Percentiles rank a stretch among this genome's conserved stretches.
phyloP scores from a whole-genome alignment of 768 basidiomycete species.

The Leccinum pellstonianum region DNA sequence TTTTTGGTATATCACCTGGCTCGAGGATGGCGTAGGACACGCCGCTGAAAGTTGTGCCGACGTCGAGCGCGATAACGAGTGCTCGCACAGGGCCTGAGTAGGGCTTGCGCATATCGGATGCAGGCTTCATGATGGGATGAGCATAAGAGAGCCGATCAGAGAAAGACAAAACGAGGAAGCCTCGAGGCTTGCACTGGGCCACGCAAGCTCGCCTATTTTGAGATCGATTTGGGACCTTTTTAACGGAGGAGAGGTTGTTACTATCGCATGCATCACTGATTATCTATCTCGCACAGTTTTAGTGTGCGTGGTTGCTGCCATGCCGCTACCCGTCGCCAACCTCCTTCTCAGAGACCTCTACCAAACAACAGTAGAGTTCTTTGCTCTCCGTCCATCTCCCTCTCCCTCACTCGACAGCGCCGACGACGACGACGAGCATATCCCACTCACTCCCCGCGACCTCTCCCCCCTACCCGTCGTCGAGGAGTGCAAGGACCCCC shows the following conservation, averaged over 20 bases:
- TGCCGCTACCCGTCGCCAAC: slow-evolving; percentile 48
- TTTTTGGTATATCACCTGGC: slow-evolving; percentile 78
- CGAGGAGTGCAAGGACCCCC: slow-evolving; percentile 36
- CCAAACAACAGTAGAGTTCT: slow-evolving; percentile 59
- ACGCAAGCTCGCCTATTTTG: slow-evolving; percentile 20
- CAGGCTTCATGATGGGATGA: slow-evolving; percentile 36
- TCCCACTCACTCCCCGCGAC: slow-evolving; percentile 31
- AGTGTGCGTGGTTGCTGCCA: slow-evolving; percentile 2
- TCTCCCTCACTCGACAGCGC: slow-evolving; percentile 29
- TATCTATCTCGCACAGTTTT: slow-evolving; percentile 33
- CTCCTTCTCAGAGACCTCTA: slow-evolving; percentile 48
- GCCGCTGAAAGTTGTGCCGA: slow-evolving; percentile 82
- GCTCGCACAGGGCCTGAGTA: slow-evolving; percentile 62
- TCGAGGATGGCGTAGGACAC: slow-evolving; percentile 83
- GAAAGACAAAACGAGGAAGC: slow-evolving; percentile 8
- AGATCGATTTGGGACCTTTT: too few species aligned
- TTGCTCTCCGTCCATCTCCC: slow-evolving; percentile 38
- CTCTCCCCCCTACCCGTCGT: slow-evolving; percentile 42
- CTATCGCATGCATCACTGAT: slow-evolving; percentile 33
- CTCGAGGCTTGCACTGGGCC: slow-evolving; percentile 19
- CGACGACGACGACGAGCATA: slow-evolving; percentile 27
- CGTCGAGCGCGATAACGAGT: slow-evolving; percentile 76
- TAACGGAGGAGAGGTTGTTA: not conserved
- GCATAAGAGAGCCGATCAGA: not conserved
- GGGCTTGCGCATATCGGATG: slow-evolving; percentile 69